Evolutionary conservation across 2,329 filamentous ascomycete species (phyloP).

Genomic region (Epichloe bromicola): DNA sequence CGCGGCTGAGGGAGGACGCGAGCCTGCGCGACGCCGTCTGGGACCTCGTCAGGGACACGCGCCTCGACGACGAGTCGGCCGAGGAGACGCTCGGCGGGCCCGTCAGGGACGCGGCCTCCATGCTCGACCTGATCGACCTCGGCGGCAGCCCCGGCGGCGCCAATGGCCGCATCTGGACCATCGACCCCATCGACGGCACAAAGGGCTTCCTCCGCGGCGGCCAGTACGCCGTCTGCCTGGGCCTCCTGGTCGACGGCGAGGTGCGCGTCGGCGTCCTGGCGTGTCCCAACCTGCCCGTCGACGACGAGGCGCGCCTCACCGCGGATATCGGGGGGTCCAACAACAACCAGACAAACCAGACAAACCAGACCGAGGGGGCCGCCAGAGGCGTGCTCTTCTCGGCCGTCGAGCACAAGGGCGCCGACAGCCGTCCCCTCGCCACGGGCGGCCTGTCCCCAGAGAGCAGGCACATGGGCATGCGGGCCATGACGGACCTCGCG

Average conservation of each 20-base stretch:
- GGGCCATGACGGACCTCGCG: conserved; percentile 56
- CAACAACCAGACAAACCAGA: conserved; percentile 40
- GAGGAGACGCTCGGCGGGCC: conserved; percentile 55
- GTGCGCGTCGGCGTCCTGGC: conserved; percentile 91
- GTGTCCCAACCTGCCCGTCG: conserved; percentile 87
- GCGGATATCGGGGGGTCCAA: conserved; percentile 60
- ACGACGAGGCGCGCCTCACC: conserved; percentile 50
- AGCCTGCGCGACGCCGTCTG: conserved; percentile 60
- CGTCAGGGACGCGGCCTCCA: conserved; percentile 48
- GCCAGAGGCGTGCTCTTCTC: conserved; percentile 74
- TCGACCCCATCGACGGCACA: conserved; percentile 95
- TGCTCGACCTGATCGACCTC: conserved; percentile 54
- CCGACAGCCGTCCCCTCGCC: conserved; percentile 62
- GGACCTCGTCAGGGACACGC: conserved; percentile 63
- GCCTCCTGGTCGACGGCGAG: conserved; percentile 80
- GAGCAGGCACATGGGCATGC: conserved; percentile 64
- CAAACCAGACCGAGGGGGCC: too few relatives aligned
- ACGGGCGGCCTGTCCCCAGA: conserved; percentile 30
- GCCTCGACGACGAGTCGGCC: conserved; percentile 43
- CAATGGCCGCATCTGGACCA: conserved; percentile 78
- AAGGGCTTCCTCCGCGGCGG: conserved; percentile 94
- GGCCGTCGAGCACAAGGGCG: conserved; percentile 66
- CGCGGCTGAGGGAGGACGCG: conserved; percentile 58
- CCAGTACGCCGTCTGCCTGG: conserved; percentile 93
- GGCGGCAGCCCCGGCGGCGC: conserved; percentile 59